Conservation (phyloP, 257 asterid species). For the Capsicum pubescens region DNA sequence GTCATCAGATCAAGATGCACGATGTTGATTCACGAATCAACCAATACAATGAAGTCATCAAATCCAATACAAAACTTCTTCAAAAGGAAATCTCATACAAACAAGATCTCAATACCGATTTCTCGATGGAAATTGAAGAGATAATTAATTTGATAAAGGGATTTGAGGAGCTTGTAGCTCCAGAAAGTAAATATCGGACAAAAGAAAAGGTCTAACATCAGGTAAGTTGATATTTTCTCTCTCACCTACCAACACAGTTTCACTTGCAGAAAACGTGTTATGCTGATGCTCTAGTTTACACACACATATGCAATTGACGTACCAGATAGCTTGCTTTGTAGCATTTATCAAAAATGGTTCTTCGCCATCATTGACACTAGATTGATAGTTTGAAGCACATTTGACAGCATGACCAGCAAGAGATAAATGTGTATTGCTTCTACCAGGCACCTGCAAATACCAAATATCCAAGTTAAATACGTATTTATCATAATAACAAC, state of each 20-base stretch:
- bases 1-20: not conserved
- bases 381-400: constrained; percentile 45
- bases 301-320: constrained; percentile 25
- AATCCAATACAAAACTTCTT: not conserved
- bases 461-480: constrained; percentile 22
- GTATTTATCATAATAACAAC: not conserved
- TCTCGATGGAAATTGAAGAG: not conserved
- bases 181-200: not conserved
- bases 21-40: not conserved
- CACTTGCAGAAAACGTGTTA: not conserved
- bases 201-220: not conserved
- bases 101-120: constrained; percentile 6
- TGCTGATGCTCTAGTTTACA: not conserved
- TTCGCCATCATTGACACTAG: constrained; percentile 45
- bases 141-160: constrained; percentile 14
- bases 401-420: constrained; percentile 32
- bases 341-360: constrained; percentile 60
- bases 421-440: constrained; percentile 33
- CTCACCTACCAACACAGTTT: not conserved
- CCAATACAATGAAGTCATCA: not conserved
- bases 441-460: constrained; percentile 37
- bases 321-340: constrained; percentile 57
- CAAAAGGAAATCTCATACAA: constrained; percentile 17
- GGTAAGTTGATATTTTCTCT: not conserved
- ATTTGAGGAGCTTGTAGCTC: constrained; percentile 6